Evolutionary conservation across 352 stramenopile species (phyloP), one percentile per base, ranked within the genome.

Genomic region (Pythium folliculosum): DNA sequence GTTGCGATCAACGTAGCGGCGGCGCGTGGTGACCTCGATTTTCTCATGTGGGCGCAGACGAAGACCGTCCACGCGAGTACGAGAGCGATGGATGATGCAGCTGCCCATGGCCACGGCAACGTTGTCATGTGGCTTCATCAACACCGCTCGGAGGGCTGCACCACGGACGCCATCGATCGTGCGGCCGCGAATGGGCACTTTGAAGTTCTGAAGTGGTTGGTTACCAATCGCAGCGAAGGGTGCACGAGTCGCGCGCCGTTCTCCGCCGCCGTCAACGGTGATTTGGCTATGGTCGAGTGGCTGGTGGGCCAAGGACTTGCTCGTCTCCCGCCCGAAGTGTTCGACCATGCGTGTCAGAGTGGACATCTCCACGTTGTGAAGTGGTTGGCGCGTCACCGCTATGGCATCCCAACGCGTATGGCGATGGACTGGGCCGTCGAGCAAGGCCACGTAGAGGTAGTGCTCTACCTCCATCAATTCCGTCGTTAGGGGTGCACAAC

Each of bases 171-270:
- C 14, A 51, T 70, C 2, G 64, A 70, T 22, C 54, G 48, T 5
- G 64, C 56, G 17, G 54, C 64, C 4, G 7, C 12, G 37, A 61
- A 70, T 30, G 64, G 64, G 3, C 64, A 70, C 49, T 30, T 62
- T 38, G 32, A 65, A 3, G 25, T 70, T 17, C 27, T 65, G 35
- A 44, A 54, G 19, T 65, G 62, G 32, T 55, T 70, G 49, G 13
- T 17, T 35, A 23, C 8, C 23, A 55, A 37, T 30, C 49, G 49
- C 21, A 6, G 6, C 25, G 49, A 70, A 53, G 64, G 64, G 5
- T 64, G 25, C 40, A 65, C 64, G 17, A 43, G 40, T 12, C 32
- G n/a, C 7, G 57, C 57, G 7, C 16, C 38, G 21, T 19, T 48
- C 48, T 5, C 35, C 22, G 43, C 48, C 27, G 57, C 57, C 25